phyloP scores from a whole-genome alignment of 148 eudicot genomes.

The Heliosperma pusillum region DNA sequence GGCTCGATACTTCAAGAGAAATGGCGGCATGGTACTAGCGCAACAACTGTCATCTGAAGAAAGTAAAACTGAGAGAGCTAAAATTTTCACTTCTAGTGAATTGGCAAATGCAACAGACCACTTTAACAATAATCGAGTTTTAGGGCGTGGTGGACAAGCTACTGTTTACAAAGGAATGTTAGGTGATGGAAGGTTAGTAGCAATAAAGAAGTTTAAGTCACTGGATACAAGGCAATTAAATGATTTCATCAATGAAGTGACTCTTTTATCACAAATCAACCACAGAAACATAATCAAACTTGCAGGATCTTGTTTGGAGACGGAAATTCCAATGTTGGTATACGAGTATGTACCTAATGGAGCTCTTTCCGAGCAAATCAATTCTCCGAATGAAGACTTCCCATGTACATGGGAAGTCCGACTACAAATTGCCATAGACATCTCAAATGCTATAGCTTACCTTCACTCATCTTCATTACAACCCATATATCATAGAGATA shows the following conservation, averaged over 20 bases:
- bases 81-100: slow-evolving; percentile 13
- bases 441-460: slow-evolving; percentile 24
- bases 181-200: slow-evolving; percentile 23
- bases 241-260: slow-evolving; percentile 23
- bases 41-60: slow-evolving; percentile 14
- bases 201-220: slow-evolving; percentile 14
- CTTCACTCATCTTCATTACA: slow-evolving; percentile 18
- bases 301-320: background rate
- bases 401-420: slow-evolving; percentile 20
- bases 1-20: slow-evolving; percentile 10
- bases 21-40: slow-evolving; percentile 12
- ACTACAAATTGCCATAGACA: slow-evolving; percentile 21
- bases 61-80: slow-evolving; percentile 1
- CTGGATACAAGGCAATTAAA: background rate
- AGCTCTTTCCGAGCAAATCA: slow-evolving; percentile 10
- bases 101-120: slow-evolving; percentile 20
- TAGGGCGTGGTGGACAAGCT: slow-evolving; percentile 28
- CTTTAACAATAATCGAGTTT: slow-evolving; percentile 10
- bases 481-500: slow-evolving; percentile 25
- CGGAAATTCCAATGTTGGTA: slow-evolving; percentile 20
- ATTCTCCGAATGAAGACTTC: slow-evolving; percentile 13
- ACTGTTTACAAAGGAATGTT: slow-evolving; percentile 28
- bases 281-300: slow-evolving; percentile 24
- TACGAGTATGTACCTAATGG: slow-evolving; percentile 26
- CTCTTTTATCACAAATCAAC: slow-evolving; percentile 21